Evolutionary conservation across 192 early-diverging fungal genomes (phyloP), one percentile per base, ranked within the genome.

Genomic region (Gryganskiella cystojenkinii): DNA sequence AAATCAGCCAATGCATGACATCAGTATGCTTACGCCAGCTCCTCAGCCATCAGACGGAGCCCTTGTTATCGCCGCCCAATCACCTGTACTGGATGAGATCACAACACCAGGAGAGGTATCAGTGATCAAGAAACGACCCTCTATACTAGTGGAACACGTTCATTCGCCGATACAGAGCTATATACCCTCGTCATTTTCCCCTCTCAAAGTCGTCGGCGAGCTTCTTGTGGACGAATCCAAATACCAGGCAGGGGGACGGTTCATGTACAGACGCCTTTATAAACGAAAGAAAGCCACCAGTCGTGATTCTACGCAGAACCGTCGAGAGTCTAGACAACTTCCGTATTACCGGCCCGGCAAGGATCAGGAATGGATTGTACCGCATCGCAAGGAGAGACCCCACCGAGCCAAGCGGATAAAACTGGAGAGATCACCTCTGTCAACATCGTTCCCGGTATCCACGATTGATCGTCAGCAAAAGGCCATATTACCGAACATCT

Each of bases 341-440:
- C 74, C 74, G 3, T 69, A 68, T 47, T 78, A 78, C 51, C 74
- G 69, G 44, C 74, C 74, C 15, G 74, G 74, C 5, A 78, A 78
- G 27, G 67, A 64, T 40, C 74, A 69, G 35, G 74, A 78, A 20
- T 78, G 74, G 74, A 60, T 78, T n/a, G 27, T 45, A 8, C 67
- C 74, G 0, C 35, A 28, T 17, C 54, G 40, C 3, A 78, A 60
- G 43, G 59, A 62, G 15, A 67, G 37, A 20, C 22, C 9, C 15
- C 57, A 52, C 10, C 63, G 49, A 42, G 15, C 34, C 24, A 62
- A 62, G 20, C 5, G 37, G 37, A 13, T 13, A 5, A 40, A 40
- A 40, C 37, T 40, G 13, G 5, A 5, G 13, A 40, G 37, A 5
- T 40, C 37, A 13, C 37, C 37, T 5, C 13, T 40, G 37, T 9